Conservation (phyloP, 768 basidiomycete genomes). For the Hericium rajendrae region DNA sequence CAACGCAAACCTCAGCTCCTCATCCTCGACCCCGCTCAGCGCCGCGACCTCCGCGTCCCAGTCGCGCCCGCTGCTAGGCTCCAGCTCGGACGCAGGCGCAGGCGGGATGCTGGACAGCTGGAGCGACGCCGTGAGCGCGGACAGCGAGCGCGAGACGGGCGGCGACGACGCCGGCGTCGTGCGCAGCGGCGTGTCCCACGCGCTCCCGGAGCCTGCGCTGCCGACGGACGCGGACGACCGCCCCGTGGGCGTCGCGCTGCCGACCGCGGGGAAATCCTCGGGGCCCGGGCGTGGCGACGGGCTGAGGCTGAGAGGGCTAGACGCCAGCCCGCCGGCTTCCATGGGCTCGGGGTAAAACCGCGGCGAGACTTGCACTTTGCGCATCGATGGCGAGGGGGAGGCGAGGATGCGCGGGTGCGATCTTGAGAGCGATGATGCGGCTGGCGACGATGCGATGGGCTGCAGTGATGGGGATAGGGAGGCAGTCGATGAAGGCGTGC, state of each 20-base stretch:
- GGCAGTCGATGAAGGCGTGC: background rate
- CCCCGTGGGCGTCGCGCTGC: constrained; percentile 11
- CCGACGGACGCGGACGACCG: constrained; percentile 16
- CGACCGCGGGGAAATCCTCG: constrained; percentile 10
- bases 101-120: background rate
- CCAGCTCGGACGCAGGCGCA: background rate
- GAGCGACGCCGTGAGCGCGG: background rate
- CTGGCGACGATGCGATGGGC: constrained; percentile 15
- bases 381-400: constrained; percentile 29
- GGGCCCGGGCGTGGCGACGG: constrained; percentile 1
- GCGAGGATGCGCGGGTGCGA: constrained; percentile 11
- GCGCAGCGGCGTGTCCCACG: constrained; percentile 24
- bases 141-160: background rate
- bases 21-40: constrained; percentile 8
- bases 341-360: constrained; percentile 39
- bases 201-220: constrained; percentile 10
- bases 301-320: constrained; percentile 18
- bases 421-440: constrained; percentile 6
- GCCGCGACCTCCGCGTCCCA: constrained; percentile 4
- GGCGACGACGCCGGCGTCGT: constrained; percentile 12
- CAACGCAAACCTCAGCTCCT: constrained; percentile 12
- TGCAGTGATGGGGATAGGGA: constrained; percentile 12
- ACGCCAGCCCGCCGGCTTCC: constrained; percentile 33
- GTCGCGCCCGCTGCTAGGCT: background rate
- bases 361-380: constrained; percentile 48